Evolutionary conservation across 2,329 filamentous ascomycete genomes (phyloP).

Genomic region (Aureobasidium musti): DNA sequence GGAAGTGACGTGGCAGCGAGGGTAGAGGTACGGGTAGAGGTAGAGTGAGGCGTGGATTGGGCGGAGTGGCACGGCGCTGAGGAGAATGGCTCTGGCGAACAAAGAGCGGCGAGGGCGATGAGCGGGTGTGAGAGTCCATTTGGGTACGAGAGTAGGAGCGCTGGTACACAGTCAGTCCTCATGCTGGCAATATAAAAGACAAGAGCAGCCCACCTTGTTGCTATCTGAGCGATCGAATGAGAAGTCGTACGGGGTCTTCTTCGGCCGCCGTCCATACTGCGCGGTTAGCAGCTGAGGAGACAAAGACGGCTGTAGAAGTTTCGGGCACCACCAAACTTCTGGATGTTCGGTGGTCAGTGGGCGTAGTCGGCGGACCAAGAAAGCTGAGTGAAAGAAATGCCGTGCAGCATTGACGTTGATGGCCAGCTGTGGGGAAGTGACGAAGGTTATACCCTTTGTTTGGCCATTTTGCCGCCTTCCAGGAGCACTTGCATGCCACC

Average conservation of each 20-base stretch:
- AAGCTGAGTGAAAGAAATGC: slow-evolving; percentile 19
- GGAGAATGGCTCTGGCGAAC: slow-evolving; percentile 33
- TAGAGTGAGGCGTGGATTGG: neutral
- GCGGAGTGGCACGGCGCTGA: slow-evolving; percentile 3
- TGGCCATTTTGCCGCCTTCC: slow-evolving; percentile 4
- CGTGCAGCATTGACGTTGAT: slow-evolving; percentile 12
- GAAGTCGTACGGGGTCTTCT: slow-evolving; percentile 20
- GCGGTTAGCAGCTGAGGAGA: slow-evolving; percentile 7
- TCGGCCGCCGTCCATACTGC: slow-evolving; percentile 24
- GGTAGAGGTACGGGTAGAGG: slow-evolving; percentile 20
- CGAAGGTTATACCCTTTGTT: slow-evolving; percentile 15
- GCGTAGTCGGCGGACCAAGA: neutral
- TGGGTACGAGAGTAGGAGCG: slow-evolving; percentile 10
- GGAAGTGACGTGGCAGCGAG: slow-evolving; percentile 41
- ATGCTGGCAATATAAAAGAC: neutral
- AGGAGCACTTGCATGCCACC: neutral
- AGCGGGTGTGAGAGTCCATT: slow-evolving; percentile 21
- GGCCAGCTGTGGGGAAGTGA: slow-evolving; percentile 19
- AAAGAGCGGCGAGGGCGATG: slow-evolving; percentile 35
- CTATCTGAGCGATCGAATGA: slow-evolving; percentile 6
- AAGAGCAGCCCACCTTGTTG: slow-evolving; percentile 5
- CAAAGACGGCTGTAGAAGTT: slow-evolving; percentile 2
- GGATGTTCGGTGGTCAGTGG: neutral
- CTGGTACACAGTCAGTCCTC: slow-evolving; percentile 3
- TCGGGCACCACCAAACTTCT: neutral